These are phyloP conservation scores for Fraxinus paxiana DNA, from an alignment of 305 asterid genomes.

Conservation along the genomic window DNA sequence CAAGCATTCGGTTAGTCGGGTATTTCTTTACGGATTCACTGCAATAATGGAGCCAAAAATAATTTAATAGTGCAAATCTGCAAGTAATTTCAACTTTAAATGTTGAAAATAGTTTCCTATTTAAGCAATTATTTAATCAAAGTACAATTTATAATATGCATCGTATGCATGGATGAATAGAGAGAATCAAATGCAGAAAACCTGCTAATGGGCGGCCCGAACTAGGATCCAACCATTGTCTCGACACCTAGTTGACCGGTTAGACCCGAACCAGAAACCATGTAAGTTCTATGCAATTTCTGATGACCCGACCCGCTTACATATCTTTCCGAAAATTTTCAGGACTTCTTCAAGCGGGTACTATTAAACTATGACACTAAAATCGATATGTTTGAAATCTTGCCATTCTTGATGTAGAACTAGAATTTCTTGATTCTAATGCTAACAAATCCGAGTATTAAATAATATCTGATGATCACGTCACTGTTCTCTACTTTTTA, in stretches of 20 bases:
- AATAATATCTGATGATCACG: not conserved
- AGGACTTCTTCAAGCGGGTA: not conserved
- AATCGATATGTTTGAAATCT: not conserved
- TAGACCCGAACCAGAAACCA: not conserved
- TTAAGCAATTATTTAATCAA: not conserved
- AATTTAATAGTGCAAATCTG: not conserved
- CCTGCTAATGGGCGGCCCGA: not conserved
- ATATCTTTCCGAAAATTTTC: not conserved
- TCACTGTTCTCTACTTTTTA: not conserved
- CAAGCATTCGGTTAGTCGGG: slow-evolving; percentile 63
- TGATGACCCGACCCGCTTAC: not conserved
- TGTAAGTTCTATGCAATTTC: not conserved
- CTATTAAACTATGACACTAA: not conserved
- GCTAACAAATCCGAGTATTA: not conserved
- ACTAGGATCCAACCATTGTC: not conserved
- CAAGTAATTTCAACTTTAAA: not conserved
- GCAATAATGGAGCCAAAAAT: slow-evolving; percentile 22
- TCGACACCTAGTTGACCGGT: not conserved
- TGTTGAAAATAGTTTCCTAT: not conserved
- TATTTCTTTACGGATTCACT: slow-evolving; percentile 55
- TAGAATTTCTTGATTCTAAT: not conserved
- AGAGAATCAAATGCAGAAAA: not conserved
- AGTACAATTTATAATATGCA: not conserved
- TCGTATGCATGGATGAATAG: not conserved
- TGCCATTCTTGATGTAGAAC: not conserved